phyloP scores from a whole-genome alignment of 768 basidiomycete species.

The Amanita rimosa region DNA sequence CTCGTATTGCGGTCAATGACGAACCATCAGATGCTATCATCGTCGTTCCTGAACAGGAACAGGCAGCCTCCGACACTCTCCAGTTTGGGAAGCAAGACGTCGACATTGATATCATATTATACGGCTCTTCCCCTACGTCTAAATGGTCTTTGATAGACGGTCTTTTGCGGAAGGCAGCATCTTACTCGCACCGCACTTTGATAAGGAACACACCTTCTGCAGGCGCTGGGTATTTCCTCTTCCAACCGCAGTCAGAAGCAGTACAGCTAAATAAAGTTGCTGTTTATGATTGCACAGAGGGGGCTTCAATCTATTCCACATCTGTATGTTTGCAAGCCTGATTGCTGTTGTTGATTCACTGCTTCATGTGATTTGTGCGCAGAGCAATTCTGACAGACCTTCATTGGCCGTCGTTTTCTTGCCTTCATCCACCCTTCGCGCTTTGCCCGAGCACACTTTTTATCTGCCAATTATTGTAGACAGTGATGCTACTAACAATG shows the following conservation, averaged over 20 bases:
- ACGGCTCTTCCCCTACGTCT: slow-evolving; percentile 45
- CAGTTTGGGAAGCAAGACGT: slow-evolving; percentile 17
- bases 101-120: slow-evolving; percentile 55
- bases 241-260: slow-evolving; percentile 16
- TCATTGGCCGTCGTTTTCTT: slow-evolving; percentile 63
- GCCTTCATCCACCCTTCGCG: slow-evolving; percentile 33
- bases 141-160: slow-evolving; percentile 53
- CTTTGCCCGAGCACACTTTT: slow-evolving; percentile 24
- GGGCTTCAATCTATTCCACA: slow-evolving; percentile 11
- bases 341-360: slow-evolving; percentile 22
- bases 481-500: slow-evolving; percentile 9
- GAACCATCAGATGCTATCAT: slow-evolving; percentile 10
- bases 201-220: slow-evolving; percentile 2
- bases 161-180: slow-evolving; percentile 44
- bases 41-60: slow-evolving; percentile 18
- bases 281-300: slow-evolving; percentile 27
- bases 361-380: slow-evolving; percentile 29
- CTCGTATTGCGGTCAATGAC: slow-evolving; percentile 9
- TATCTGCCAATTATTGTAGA: slow-evolving; percentile 52
- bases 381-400: slow-evolving; percentile 27
- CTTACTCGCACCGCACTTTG: slow-evolving; percentile 24
- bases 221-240: slow-evolving; percentile 15
- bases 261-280: slow-evolving; percentile 20
- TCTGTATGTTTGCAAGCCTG: slow-evolving; percentile 24
- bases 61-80: slow-evolving; percentile 17